Percentiles rank a stretch among this genome's conserved stretches.
Conservation (phyloP, 768 basidiomycete species). For the Leccinum uliginosum region DNA sequence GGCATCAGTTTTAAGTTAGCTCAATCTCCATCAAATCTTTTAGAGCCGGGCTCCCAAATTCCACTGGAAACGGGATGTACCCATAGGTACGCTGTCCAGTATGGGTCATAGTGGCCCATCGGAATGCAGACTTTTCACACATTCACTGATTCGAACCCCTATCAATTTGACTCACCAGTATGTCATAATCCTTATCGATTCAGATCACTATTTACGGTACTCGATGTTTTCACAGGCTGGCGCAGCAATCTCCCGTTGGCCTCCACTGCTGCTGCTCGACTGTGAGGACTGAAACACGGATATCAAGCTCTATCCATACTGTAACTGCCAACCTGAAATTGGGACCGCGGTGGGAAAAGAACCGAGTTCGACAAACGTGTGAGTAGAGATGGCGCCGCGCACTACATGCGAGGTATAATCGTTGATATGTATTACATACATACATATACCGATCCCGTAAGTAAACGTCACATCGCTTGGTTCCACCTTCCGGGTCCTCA, state of each 20-base stretch:
- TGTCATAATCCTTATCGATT: slow-evolving; percentile 1
- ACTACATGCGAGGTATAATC: not conserved
- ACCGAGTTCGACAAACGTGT: slow-evolving; percentile 9
- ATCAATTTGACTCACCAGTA: not conserved
- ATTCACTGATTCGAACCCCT: not conserved
- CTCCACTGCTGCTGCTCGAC: not conserved
- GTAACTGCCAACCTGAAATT: not conserved
- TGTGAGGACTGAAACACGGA: slow-evolving; percentile 5
- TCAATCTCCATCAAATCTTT: not conserved
- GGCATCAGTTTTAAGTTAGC: not conserved
- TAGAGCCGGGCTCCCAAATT: not conserved
- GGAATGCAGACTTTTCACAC: not conserved
- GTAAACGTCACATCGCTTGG: slow-evolving; percentile 1
- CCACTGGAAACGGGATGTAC: not conserved
- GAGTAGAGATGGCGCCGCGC: slow-evolving; percentile 3
- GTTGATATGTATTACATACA: not conserved
- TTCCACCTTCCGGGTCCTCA: slow-evolving; percentile 1
- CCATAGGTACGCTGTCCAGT: not conserved
- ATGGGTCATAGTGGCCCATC: not conserved
- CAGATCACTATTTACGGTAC: not conserved
- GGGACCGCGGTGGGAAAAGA: slow-evolving; percentile 10
- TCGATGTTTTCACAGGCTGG: not conserved
- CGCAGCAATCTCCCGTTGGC: not conserved
- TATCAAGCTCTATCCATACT: not conserved
- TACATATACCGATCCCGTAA: slow-evolving; percentile 1